These are phyloP conservation scores for Pythium chondricola DNA, from an alignment of 352 stramenopile species.

Conservation along the genomic window DNA sequence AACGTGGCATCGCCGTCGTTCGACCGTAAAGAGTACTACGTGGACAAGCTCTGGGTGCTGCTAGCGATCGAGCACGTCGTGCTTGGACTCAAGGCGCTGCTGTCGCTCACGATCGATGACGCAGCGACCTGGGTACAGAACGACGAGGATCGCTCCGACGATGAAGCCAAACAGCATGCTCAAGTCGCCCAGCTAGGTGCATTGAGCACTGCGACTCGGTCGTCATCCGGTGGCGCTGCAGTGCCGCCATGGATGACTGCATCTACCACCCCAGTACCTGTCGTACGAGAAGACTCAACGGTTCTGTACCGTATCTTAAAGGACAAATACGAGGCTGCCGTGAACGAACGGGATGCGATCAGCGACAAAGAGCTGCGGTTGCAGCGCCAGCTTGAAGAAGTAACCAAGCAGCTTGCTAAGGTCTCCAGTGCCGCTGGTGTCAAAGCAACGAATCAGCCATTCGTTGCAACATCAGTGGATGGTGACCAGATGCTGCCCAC, in stretches of 20 bases:
- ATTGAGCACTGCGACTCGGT: not conserved
- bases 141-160: constrained; percentile 54
- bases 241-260: not conserved
- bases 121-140: constrained; percentile 62
- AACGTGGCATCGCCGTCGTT: constrained; percentile 7
- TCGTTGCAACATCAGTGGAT: too few relatives aligned
- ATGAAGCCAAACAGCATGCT: constrained; percentile 24
- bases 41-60: constrained; percentile 58
- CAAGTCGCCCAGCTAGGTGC: constrained; percentile 4
- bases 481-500: too few relatives aligned
- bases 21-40: constrained; percentile 16
- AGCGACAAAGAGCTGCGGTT: constrained; percentile 26
- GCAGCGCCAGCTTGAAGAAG: constrained; percentile 21
- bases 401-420: not conserved
- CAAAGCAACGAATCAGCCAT: too few relatives aligned
- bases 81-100: constrained; percentile 50
- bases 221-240: not conserved
- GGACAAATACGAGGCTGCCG: constrained; percentile 32
- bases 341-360: constrained; percentile 38
- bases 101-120: constrained; percentile 65
- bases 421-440: too few relatives aligned
- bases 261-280: too few relatives aligned
- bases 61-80: constrained; percentile 62
- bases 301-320: constrained; percentile 35
- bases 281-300: too few relatives aligned